These are phyloP conservation scores for Sophora flavescens DNA, from an alignment of 306 rosid species.

Conservation along the genomic window DNA sequence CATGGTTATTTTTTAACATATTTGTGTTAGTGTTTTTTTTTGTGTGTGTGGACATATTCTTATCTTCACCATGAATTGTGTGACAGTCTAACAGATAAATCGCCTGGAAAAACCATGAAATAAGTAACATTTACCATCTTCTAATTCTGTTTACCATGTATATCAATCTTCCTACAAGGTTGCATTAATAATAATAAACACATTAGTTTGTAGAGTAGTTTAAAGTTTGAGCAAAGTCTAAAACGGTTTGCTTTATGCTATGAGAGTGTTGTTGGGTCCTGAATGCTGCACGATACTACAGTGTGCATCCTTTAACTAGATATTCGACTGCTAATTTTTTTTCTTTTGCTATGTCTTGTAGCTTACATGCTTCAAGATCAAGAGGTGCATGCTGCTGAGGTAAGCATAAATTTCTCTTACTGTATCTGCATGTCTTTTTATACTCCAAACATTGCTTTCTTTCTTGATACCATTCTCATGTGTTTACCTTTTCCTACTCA, in stretches of 20 bases:
- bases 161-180: conserved; percentile 3
- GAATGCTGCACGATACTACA: conserved; percentile 11
- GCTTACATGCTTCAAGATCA: conserved; percentile 90
- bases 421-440: conserved; percentile 25
- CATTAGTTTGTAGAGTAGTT: not conserved
- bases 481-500: conserved; percentile 43
- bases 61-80: conserved; percentile 11
- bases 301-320: not conserved
- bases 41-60: conserved; percentile 13
- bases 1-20: not conserved
- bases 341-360: conserved; percentile 48
- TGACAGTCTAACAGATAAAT: not conserved
- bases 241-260: conserved; percentile 13
- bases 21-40: conserved; percentile 8
- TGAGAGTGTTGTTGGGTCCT: conserved; percentile 30
- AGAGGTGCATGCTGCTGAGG: conserved; percentile 98
- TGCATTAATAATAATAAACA: not conserved
- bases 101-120: not conserved
- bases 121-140: conserved; percentile 17
- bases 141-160: not conserved
- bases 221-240: conserved; percentile 18
- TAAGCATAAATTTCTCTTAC: conserved; percentile 37
- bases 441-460: conserved; percentile 16
- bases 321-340: conserved; percentile 22
- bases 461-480: conserved; percentile 18